Percentiles rank a stretch among this genome's conserved stretches.
Evolutionary conservation across 2,329 filamentous ascomycete species (phyloP).

Genomic region (Epichloe gansuensis): DNA sequence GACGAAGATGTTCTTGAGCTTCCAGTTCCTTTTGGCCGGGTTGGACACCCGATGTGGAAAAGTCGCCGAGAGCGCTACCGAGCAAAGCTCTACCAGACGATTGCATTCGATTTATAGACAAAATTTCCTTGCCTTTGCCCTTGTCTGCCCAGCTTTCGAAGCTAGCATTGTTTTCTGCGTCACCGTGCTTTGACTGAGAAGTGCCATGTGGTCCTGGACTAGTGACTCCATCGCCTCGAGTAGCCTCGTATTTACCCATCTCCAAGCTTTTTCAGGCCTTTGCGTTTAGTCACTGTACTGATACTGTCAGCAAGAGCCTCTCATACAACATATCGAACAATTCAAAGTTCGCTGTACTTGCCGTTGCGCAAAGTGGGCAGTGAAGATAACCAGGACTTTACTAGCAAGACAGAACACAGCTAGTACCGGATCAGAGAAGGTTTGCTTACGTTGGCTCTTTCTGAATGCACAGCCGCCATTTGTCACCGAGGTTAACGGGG

Average conservation of each 20-base stretch:
- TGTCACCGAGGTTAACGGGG: too few relatives aligned
- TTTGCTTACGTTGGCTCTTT: too few relatives aligned
- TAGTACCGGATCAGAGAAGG: too few relatives aligned
- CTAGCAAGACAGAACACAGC: too few relatives aligned
- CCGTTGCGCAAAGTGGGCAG: too few relatives aligned
- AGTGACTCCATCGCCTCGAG: background rate
- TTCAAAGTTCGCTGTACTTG: background rate
- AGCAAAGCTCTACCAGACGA: conserved; percentile 2
- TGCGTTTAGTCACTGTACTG: background rate
- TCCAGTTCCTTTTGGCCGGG: conserved; percentile 9
- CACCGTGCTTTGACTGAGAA: background rate
- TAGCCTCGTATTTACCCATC: background rate
- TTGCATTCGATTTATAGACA: background rate
- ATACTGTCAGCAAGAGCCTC: too few relatives aligned
- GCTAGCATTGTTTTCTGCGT: background rate
- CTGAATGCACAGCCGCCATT: too few relatives aligned
- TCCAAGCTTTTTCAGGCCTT: background rate
- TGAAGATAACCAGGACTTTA: too few relatives aligned
- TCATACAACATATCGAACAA: too few relatives aligned
- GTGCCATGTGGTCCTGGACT: background rate
- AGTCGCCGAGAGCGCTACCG: background rate
- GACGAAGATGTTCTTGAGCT: conserved; percentile 1
- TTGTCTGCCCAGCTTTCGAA: background rate
- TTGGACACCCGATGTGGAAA: background rate
- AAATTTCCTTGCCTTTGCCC: conserved; percentile 8